These are phyloP conservation scores for Nigrospora sphaerica DNA, from an alignment of 2,329 filamentous ascomycete genomes.

Conservation along the genomic window DNA sequence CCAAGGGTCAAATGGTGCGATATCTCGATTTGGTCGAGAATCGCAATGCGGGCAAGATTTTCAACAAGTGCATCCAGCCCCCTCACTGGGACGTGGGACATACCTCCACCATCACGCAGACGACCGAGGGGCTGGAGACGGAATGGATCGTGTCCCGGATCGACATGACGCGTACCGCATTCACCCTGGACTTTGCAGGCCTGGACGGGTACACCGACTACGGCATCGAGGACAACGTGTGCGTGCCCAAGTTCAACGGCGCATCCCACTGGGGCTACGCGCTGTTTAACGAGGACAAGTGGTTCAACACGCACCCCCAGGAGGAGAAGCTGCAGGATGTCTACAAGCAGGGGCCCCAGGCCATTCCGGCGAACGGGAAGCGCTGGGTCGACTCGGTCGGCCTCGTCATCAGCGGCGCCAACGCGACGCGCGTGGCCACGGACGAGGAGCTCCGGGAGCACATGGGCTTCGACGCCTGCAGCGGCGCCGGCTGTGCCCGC, in stretches of 20 bases:
- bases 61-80: background rate
- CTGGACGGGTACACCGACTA: background rate
- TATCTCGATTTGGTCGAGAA: too few relatives aligned
- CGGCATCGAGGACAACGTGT: constrained; percentile 1
- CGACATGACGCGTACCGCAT: background rate
- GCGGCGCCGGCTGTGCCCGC: background rate
- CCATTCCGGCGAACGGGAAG: too few relatives aligned
- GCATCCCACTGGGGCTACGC: background rate
- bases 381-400: too few relatives aligned
- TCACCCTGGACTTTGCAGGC: background rate
- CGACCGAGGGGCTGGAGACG: background rate
- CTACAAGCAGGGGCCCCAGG: too few relatives aligned
- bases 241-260: background rate
- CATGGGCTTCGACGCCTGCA: background rate
- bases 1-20: too few relatives aligned
- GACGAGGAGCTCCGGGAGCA: background rate
- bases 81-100: too few relatives aligned
- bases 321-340: too few relatives aligned
- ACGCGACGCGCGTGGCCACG: background rate
- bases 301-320: background rate
- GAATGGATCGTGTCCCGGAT: background rate
- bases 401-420: too few relatives aligned
- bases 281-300: constrained; percentile 1
- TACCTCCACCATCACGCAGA: background rate
- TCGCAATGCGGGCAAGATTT: background rate